A percentile compares a stretch with the other conserved stretches of the same genome.
phyloP scores from a whole-genome alignment of 495 filamentous ascomycete species.

The Penicillium desertorum region DNA sequence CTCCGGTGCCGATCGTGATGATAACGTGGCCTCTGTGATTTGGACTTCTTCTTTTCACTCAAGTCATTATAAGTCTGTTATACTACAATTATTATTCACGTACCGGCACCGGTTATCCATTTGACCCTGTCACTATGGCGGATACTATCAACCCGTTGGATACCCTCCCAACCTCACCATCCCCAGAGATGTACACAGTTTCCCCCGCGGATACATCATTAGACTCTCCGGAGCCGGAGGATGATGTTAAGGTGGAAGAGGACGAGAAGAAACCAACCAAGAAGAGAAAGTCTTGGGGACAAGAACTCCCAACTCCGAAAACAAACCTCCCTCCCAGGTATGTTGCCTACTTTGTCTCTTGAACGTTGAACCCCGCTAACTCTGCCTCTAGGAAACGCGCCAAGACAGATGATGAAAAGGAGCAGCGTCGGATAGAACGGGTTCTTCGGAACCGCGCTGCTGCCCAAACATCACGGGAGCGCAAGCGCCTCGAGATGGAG shows the following conservation, averaged over 20 bases:
- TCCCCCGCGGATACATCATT: slow-evolving; percentile 53
- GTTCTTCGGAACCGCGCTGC: slow-evolving; percentile 94
- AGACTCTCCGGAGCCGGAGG: slow-evolving; percentile 26
- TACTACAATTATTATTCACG: slow-evolving; percentile 11
- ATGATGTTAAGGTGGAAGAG: slow-evolving; percentile 31
- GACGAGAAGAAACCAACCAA: slow-evolving; percentile 73
- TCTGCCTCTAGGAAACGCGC: slow-evolving; percentile 73
- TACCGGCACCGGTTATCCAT: slow-evolving; percentile 25
- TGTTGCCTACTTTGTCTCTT: slow-evolving; percentile 17
- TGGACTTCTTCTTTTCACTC: not conserved
- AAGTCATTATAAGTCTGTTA: slow-evolving; percentile 13
- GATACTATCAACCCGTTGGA: slow-evolving; percentile 38
- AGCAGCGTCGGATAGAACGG: slow-evolving; percentile 95
- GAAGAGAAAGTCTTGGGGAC: slow-evolving; percentile 99
- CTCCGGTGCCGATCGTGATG: slow-evolving; percentile 38
- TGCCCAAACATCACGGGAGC: slow-evolving; percentile 92
- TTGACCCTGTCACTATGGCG: slow-evolving; percentile 34
- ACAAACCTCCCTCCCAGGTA: slow-evolving; percentile 95
- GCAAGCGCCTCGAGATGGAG: slow-evolving; percentile 93
- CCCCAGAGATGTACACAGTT: slow-evolving; percentile 45
- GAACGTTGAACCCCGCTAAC: not conserved
- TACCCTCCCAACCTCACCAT: slow-evolving; percentile 34
- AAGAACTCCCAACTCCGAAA: slow-evolving; percentile 93
- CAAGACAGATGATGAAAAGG: slow-evolving; percentile 98
- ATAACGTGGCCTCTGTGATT: slow-evolving; percentile 38